These are phyloP conservation scores for Buxus sempervirens DNA, from an alignment of 164 flowering plant genomes.

Conservation along the genomic window DNA sequence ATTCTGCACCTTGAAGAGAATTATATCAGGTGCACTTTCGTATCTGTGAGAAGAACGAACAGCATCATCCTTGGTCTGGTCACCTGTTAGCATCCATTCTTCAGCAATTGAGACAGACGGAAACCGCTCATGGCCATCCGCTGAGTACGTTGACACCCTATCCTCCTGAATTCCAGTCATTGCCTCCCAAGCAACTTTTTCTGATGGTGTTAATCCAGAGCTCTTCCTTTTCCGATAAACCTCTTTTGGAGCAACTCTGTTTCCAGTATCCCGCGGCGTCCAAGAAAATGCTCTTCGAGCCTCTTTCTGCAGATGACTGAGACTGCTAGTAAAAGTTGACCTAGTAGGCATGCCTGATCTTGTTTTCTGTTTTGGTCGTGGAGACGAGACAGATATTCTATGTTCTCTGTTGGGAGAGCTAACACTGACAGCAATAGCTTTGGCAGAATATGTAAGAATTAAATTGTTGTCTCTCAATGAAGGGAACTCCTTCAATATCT, in stretches of 20 bases:
- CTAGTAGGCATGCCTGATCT: slow-evolving; percentile 51
- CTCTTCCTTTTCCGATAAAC: slow-evolving; percentile 81
- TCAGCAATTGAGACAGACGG: slow-evolving; percentile 85
- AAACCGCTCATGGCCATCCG: slow-evolving; percentile 84
- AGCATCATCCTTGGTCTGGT: slow-evolving; percentile 65
- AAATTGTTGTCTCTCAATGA: slow-evolving; percentile 69
- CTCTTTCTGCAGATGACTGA: slow-evolving; percentile 90
- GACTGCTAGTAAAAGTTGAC: slow-evolving; percentile 74
- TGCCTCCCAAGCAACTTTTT: slow-evolving; percentile 88
- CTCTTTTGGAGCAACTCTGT: slow-evolving; percentile 71
- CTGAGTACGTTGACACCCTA: slow-evolving; percentile 46
- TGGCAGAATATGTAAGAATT: slow-evolving; percentile 77
- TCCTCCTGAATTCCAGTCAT: slow-evolving; percentile 97
- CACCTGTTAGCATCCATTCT: slow-evolving; percentile 96
- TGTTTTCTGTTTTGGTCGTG: slow-evolving; percentile 65
- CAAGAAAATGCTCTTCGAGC: slow-evolving; percentile 98
- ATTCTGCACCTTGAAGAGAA: slow-evolving; percentile 76
- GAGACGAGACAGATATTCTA: slow-evolving; percentile 54
- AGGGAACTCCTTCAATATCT: slow-evolving; percentile 95
- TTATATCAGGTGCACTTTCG: slow-evolving; percentile 93
- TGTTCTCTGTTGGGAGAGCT: slow-evolving; percentile 67
- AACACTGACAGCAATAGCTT: slow-evolving; percentile 75
- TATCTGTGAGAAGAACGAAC: slow-evolving; percentile 87
- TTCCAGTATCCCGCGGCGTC: slow-evolving; percentile 77
- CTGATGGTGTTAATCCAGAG: slow-evolving; percentile 81